Evolutionary conservation across 2,329 filamentous ascomycete genomes (phyloP).

Genomic region (Acrocalymma vagum): DNA sequence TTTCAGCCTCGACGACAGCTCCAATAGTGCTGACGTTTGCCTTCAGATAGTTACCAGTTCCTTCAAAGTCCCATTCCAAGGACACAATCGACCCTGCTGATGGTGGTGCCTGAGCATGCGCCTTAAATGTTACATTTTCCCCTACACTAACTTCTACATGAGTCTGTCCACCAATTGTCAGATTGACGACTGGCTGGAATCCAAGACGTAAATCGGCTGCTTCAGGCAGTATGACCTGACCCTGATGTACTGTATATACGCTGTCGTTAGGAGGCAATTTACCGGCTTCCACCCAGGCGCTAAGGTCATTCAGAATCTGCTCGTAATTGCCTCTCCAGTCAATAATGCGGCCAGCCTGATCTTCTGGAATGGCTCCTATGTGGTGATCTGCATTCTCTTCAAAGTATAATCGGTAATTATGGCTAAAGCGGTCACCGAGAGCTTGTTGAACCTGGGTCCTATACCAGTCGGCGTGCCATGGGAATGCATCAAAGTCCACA

Average conservation of each 20-base stretch:
- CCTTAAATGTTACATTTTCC: background rate
- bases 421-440: background rate
- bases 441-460: background rate
- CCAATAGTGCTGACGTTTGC: no score
- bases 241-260: background rate
- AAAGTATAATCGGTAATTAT: slow-evolving; percentile 7
- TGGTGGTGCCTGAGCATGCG: background rate
- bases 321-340: background rate
- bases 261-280: background rate
- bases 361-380: no score
- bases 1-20: no score
- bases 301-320: background rate
- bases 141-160: no score
- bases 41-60: background rate
- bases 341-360: background rate
- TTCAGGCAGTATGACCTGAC: background rate
- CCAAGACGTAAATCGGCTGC: background rate
- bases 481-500: slow-evolving; percentile 11
- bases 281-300: slow-evolving; percentile 3
- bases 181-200: background rate
- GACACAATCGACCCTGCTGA: background rate
- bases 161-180: no score
- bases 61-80: background rate
- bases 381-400: no score
- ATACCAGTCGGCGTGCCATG: slow-evolving; percentile 15